Base-by-base conservation (phyloP, 306 rosid species). In the Coriaria nepalensis region DNA sequence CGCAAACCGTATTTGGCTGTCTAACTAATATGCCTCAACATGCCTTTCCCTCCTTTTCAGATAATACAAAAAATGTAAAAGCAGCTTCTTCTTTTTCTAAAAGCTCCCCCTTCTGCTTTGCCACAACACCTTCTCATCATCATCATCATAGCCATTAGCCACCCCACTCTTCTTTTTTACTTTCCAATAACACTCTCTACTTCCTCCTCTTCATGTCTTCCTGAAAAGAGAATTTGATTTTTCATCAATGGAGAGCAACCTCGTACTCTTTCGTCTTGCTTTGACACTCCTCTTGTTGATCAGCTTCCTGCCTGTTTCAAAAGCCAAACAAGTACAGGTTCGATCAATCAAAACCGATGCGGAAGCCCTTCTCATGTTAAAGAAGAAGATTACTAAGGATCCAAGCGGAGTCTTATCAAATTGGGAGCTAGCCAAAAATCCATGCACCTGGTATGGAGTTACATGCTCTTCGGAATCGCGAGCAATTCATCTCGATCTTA, bases 371-470 rank as follows among this genome's bases (percentile, higher is more conserved):
- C 73, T 88, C 8, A 54, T 41, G 66, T 81, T 88, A 74, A 88
- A 78, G 69, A 78, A 73, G 60, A 59, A 63, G 75, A 64, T 88
- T 45, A 67, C 67, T 37, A 76, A 71, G 40, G 97, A 88, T 67
- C 86, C 88, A 10, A 65, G 45, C 53, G 78, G 78, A 52, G 73
- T 67, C 13, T 53, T 88, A 47, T 72, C 87, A 44, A 63, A 65
- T 40, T 88, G 97, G 97, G 62, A 78, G 62, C 64, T 52, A 20
- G 66, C 35, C 6, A 76, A 40, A 36, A 75, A 65, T 36, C 79
- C 83, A 46, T 88, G 97, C 80, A 72, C 52, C 43, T 88, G 97
- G 97, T 37, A 65, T 61, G 97, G 97, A 37, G 66, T 88, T 42
- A 36, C 95, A 47, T 88, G 97, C 72, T 71, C 79, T 6, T 33